A percentile compares a stretch with the other conserved stretches of the same genome.
Conservation (phyloP, 768 basidiomycete genomes). For the Collybia sp. region DNA sequence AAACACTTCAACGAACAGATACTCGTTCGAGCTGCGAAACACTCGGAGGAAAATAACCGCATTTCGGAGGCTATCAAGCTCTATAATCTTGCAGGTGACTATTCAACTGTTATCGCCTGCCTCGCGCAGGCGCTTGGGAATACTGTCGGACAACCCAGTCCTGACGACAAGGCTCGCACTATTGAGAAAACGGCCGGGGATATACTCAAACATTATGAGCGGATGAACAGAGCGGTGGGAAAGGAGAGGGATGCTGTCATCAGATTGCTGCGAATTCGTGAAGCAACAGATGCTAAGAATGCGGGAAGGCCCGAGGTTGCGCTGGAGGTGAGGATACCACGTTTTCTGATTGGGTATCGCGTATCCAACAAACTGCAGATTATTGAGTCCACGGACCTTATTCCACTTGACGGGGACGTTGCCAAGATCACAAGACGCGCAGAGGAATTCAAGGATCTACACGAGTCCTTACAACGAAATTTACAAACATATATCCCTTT, state of each 20-base stretch:
- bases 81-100: constrained; percentile 92
- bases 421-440: constrained; percentile 80
- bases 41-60: constrained; percentile 81
- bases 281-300: constrained; percentile 75
- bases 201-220: constrained; percentile 77
- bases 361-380: constrained; percentile 39
- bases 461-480: constrained; percentile 86
- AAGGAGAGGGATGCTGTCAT: constrained; percentile 72
- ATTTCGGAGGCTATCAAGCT: constrained; percentile 90
- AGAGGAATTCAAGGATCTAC: constrained; percentile 84
- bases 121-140: constrained; percentile 86
- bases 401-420: constrained; percentile 85
- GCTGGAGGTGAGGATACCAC: constrained; percentile 59
- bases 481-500: constrained; percentile 83
- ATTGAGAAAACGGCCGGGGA: constrained; percentile 75
- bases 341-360: background rate
- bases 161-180: constrained; percentile 57
- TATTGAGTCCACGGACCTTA: constrained; percentile 81
- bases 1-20: constrained; percentile 78
- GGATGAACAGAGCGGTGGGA: constrained; percentile 68
- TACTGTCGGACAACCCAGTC: constrained; percentile 62
- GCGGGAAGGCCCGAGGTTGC: constrained; percentile 70
- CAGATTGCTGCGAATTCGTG: constrained; percentile 71
- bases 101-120: constrained; percentile 80
- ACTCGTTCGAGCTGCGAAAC: constrained; percentile 75